Base-by-base conservation (phyloP, 2,329 filamentous ascomycete species). In the Arachnomyces sp. region DNA sequence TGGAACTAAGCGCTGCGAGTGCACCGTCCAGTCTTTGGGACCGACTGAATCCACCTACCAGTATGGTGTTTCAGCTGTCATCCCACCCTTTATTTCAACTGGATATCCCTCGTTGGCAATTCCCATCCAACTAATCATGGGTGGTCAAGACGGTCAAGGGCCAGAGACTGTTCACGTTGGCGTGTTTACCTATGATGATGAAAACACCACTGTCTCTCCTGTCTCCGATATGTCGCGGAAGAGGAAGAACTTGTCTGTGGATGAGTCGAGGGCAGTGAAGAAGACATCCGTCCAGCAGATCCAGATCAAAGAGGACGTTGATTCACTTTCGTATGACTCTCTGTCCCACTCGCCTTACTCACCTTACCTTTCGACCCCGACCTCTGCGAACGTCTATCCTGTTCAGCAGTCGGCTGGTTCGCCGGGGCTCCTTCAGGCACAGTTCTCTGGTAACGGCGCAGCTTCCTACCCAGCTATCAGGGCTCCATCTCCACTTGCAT, bases 61-160 rank as follows among this genome's bases (percentile, higher is more conserved):
- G 46, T 94, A 92, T 61, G 74, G 75, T 20, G 71, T 94, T 51
- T 77, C 76, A 34, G 77, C 79, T 31, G 79, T 86, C 42, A 84
- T 82, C 25, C 89, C 89, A 34, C 73, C 72, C 2, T 77, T 79
- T 49, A 60, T 70, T n/a, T 58, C 67, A 14, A 81, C 77, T 7
- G 71, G 71, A 36, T 76, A 70, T 35, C 65, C 68, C 34, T 70
- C 74, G 37, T 67, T 73, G 20, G 68, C 71, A 36, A 74, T 82
- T 32, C 73, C 76, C 39, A 59, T 84, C 28, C 72, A 71, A 40
- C 63, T 84, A 42, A 66, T 74, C 36, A 72, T 82, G 60, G 74
- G 81, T 51, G 72, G 74, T 44, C 71, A 70, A 45, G 67, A 69
- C 40, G 76, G 70, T 7, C 66, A 70, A 49, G 64, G 66, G 20